Evolutionary conservation across 495 filamentous ascomycete species (phyloP), one percentile per base, ranked within the genome.

Genomic region (Aspergillus homomorphus): DNA sequence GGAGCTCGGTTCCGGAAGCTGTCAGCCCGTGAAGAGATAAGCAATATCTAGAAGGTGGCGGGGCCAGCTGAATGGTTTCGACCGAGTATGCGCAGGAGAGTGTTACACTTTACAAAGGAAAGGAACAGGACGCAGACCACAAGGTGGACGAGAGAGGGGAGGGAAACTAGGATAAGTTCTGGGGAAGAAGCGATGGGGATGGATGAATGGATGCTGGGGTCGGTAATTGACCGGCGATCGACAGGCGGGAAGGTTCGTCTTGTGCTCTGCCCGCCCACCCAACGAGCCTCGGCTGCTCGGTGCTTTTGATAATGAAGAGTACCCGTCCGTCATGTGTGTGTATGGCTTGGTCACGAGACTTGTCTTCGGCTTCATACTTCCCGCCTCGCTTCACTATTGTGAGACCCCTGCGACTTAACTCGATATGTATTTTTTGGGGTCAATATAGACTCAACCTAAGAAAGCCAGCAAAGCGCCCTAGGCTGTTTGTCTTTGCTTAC

Each of bases 221-320:
- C 65, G 65, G 65, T 67, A 67, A 67, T 57, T 67, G 65, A 64
- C 56, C 64, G 59, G 62, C 24, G 61, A 55, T 59, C 42, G 42
- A 59, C 54, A 50, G 51, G 54, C 50, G 48, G 24, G 54, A 46
- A 38, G 23, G 15, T 24, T 52, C 28, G 50, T 42, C 45, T 58
- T 56, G 60, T 56, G 38, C 56, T 54, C 54, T 52, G 28, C 48
- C 59, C 54, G 33, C 33, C 12, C 1, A 23, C 15, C 23, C 48
- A 28, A 18, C 55, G 24, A 62, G 62, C 63, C 63, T 66, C 63
- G 63, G 63, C 54, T 65, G 26, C 45, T 56, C 45, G 44, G 48
- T 28, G 21, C 48, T 18, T 51, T 23, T 28, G 23, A 50, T 30
- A 4, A 30, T 10, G 33, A 38, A 5, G 10, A 14, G 2, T 12